phyloP scores from a whole-genome alignment of 805 yeast genomes.

The Pichia exigua region DNA sequence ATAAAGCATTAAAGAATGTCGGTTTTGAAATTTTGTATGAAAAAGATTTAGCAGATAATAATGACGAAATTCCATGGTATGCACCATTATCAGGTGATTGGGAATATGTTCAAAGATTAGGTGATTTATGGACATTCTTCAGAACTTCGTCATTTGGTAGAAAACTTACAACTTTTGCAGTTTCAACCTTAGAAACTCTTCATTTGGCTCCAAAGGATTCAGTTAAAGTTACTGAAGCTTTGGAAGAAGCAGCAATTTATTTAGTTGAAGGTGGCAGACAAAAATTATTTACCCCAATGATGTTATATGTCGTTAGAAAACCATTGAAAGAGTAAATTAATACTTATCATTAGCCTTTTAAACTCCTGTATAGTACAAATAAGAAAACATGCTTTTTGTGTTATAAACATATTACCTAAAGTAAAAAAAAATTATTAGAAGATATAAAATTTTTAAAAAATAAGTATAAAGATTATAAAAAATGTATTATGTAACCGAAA shows the following conservation, averaged over 20 bases:
- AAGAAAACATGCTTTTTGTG: not conserved
- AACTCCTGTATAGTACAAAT: not conserved
- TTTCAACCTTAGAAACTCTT: constrained; percentile 72
- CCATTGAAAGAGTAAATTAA: constrained; percentile 37
- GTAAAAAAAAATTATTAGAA: no score
- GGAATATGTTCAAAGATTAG: constrained; percentile 71
- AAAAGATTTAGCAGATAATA: constrained; percentile 74
- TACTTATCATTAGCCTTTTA: not conserved
- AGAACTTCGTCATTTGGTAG: constrained; percentile 89
- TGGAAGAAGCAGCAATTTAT: constrained; percentile 95
- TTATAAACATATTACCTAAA: no score
- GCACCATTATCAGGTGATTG: constrained; percentile 94
- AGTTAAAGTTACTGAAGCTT: constrained; percentile 79
- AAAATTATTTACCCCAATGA: constrained; percentile 95
- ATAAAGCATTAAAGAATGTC: constrained; percentile 72
- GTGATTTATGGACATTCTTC: constrained; percentile 75
- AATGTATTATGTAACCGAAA: not conserved
- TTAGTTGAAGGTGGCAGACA: constrained; percentile 88
- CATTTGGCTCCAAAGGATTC: constrained; percentile 94
- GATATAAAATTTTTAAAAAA: not conserved
- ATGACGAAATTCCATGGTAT: constrained; percentile 92
- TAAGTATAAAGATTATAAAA: not conserved
- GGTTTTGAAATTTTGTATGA: constrained; percentile 78
- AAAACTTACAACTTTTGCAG: constrained; percentile 69
- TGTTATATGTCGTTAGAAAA: constrained; percentile 83